Evolutionary conservation across 441 rosid species (phyloP).

Genomic region (Populus hybrid): DNA sequence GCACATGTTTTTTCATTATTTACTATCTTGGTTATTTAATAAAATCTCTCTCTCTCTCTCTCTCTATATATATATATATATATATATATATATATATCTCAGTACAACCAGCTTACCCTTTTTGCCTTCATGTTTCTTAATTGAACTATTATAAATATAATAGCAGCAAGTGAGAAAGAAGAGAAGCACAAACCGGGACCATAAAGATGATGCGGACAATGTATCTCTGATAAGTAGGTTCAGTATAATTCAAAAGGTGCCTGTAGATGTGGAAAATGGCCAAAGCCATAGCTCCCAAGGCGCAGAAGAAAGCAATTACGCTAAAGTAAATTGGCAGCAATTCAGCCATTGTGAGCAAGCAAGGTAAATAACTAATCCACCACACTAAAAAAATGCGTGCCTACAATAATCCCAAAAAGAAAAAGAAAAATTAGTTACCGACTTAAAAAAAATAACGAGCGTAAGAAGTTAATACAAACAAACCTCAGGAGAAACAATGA

Average conservation of each 20-base stretch:
- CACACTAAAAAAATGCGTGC: neutral
- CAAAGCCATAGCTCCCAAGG: conserved; percentile 65
- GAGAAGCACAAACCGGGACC: conserved; percentile 74
- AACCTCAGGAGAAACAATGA: neutral
- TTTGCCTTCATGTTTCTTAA: neutral
- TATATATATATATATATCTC: no score
- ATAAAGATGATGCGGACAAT: conserved; percentile 87
- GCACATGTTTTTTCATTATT: neutral
- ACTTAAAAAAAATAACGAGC: neutral
- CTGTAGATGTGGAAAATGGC: conserved; percentile 77
- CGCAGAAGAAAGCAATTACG: conserved; percentile 66
- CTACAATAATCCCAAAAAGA: neutral
- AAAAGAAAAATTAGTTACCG: neutral
- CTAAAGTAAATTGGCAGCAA: conserved; percentile 49
- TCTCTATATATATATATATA: no score
- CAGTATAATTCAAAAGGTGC: conserved; percentile 91
- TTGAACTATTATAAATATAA: neutral
- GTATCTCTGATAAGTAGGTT: conserved; percentile 89
- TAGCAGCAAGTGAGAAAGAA: neutral
- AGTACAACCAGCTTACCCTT: neutral
- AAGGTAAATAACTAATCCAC: conserved; percentile 5
- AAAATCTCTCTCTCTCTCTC: neutral
- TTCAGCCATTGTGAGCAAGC: conserved; percentile 44
- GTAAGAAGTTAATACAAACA: neutral
- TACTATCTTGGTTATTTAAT: neutral